A percentile compares a stretch with the other conserved stretches of the same genome.
Conservation (phyloP, 1,284 basidiomycete genomes). For the Apiotrichum gracile region DNA sequence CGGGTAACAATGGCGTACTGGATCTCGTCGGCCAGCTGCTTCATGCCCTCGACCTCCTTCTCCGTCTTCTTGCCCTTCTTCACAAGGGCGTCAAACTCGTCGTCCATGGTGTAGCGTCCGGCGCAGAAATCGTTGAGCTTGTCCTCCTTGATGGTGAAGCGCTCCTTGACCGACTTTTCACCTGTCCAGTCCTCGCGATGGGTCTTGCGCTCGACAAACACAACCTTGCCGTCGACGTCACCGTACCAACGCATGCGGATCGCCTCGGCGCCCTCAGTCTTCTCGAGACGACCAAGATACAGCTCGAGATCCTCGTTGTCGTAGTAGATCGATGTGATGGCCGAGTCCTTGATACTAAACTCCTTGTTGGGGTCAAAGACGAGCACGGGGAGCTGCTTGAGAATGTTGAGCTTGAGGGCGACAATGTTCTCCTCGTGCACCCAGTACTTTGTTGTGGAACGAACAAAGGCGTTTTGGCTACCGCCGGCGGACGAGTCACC, state of each 20-base stretch:
- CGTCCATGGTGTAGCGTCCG: conserved; percentile 90
- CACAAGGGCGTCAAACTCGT: conserved; percentile 81
- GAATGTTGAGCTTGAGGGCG: conserved; percentile 88
- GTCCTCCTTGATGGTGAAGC: conserved; percentile 94
- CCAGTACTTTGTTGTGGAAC: conserved; percentile 99
- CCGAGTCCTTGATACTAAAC: conserved; percentile 81
- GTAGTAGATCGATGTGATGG: conserved; percentile 54
- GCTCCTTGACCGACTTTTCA: conserved; percentile 97
- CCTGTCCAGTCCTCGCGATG: conserved; percentile 99
- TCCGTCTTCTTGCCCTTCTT: conserved; percentile 92
- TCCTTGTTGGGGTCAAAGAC: conserved; percentile 97
- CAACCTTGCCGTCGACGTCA: conserved; percentile 72
- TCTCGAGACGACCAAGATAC: conserved; percentile 95
- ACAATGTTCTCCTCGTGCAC: conserved; percentile 94
- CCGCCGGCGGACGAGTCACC: conserved; percentile 94
- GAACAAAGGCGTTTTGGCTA: conserved; percentile 89
- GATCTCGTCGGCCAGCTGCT: conserved; percentile 91
- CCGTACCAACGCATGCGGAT: conserved; percentile 97
- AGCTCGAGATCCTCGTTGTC: conserved; percentile 95
- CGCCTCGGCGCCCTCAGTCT: conserved; percentile 97
- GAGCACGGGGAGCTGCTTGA: conserved; percentile 86
- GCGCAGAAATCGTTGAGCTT: conserved; percentile 85
- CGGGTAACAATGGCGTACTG: conserved; percentile 87
- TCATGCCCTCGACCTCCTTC: conserved; percentile 90
- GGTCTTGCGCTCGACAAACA: conserved; percentile 97